A percentile compares a stretch with the other conserved stretches of the same genome.
Evolutionary conservation across 345 rosid genomes (phyloP).

Genomic region (Linum tenue): DNA sequence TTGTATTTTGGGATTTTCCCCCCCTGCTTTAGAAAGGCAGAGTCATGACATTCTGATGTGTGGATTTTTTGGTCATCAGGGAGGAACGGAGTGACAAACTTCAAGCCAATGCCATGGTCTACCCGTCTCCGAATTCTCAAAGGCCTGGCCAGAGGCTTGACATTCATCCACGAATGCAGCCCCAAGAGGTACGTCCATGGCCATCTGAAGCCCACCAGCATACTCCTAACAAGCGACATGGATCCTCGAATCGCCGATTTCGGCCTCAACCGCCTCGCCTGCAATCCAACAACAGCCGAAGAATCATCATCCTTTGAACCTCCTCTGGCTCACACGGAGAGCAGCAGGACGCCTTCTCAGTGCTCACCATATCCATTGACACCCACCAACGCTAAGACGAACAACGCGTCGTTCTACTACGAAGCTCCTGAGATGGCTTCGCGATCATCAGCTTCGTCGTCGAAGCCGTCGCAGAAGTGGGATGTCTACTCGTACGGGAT

Average conservation of each 20-base stretch:
- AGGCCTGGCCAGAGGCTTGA: conserved; percentile 22
- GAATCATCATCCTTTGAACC: conserved; percentile 4
- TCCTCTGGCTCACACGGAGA: background rate
- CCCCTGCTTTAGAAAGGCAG: no score
- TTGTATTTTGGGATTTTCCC: background rate
- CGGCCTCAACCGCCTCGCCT: conserved; percentile 18
- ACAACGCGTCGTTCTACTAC: conserved; percentile 5
- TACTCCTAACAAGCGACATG: conserved; percentile 22
- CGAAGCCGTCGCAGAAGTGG: conserved; percentile 28
- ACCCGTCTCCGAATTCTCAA: conserved; percentile 13
- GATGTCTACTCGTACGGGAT: conserved; percentile 28
- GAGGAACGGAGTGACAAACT: conserved; percentile 15
- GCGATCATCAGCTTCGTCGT: background rate
- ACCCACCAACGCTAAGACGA: conserved; percentile 11
- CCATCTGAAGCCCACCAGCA: conserved; percentile 17
- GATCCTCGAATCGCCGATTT: conserved; percentile 26
- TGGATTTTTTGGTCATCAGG: conserved; percentile 9
- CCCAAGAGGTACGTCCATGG: conserved; percentile 25
- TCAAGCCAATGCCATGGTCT: conserved; percentile 21
- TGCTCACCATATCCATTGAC: conserved; percentile 14
- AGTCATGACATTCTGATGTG: no score
- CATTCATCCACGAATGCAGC: conserved; percentile 18
- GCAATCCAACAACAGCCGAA: background rate
- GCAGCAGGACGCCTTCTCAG: conserved; percentile 14
- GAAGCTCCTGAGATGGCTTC: conserved; percentile 21